Conservation (phyloP, 176 grass and related monocot genomes). For the Hordeum vulgare region MorexV3_pseudomolecules_assembly NC_058522.1:155737393-155737892, state of each 20-base stretch:
- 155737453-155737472: conserved; percentile 83
- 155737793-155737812: conserved; percentile 14
- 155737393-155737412: conserved; percentile 1
- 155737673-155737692: conserved; percentile 92
- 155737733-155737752: conserved; percentile 14
- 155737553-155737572: neutral
- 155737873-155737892: conserved; percentile 78
- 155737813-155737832: conserved; percentile 90
- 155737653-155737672: conserved; percentile 96
- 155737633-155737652: conserved; percentile 77
- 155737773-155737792: neutral
- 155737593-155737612: conserved; percentile 4
- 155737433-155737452: conserved; percentile 42
- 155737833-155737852: conserved; percentile 86
- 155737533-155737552: conserved; percentile 86
- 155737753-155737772: neutral
- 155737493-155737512: conserved; percentile 82
- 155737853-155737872: conserved; percentile 80
- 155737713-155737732: conserved; percentile 14
- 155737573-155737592: conserved; percentile 18
- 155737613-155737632: conserved; percentile 52
- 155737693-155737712: conserved; percentile 39
- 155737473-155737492: conserved; percentile 65
- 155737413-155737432: conserved; percentile 14
- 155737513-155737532: conserved; percentile 72